phyloP scores from a whole-genome alignment of 345 rosid genomes.

The Eucalyptus pauciflora region DNA sequence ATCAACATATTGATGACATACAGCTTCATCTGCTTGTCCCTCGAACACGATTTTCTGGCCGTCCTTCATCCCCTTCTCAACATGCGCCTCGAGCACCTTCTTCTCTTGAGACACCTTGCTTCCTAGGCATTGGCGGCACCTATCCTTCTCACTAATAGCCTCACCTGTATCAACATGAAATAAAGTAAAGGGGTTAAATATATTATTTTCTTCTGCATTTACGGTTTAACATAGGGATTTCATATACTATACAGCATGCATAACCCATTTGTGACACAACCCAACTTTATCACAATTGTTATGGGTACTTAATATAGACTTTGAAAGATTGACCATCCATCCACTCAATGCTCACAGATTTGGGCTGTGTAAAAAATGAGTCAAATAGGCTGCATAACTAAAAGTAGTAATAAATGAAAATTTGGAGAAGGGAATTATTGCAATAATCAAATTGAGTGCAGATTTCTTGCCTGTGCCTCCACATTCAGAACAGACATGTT shows the following conservation, averaged over 20 bases:
- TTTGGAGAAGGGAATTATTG: not conserved
- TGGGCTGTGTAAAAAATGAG: not conserved
- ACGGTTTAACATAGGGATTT: not conserved
- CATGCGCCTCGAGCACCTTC: conserved; percentile 42
- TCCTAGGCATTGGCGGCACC: conserved; percentile 38
- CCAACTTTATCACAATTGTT: not conserved
- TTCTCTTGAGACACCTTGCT: conserved; percentile 38
- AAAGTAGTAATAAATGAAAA: not conserved
- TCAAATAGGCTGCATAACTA: not conserved
- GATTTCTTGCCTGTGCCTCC: conserved; percentile 13
- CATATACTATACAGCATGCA: not conserved
- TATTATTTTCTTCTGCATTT: not conserved
- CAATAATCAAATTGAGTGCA: not conserved
- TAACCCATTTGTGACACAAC: not conserved
- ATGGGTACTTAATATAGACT: not conserved
- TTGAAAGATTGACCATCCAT: not conserved
- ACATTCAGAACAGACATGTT: conserved; percentile 46
- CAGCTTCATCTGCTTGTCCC: conserved; percentile 64
- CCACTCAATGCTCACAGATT: not conserved
- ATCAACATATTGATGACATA: not conserved
- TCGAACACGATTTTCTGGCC: conserved; percentile 34
- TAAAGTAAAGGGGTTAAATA: not conserved
- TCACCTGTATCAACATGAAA: conserved; percentile 20
- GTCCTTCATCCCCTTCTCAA: conserved; percentile 54
- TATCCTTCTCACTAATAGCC: conserved; percentile 42